Base-by-base conservation (phyloP, 306 rosid genomes). In the Cicer judaicum region DNA sequence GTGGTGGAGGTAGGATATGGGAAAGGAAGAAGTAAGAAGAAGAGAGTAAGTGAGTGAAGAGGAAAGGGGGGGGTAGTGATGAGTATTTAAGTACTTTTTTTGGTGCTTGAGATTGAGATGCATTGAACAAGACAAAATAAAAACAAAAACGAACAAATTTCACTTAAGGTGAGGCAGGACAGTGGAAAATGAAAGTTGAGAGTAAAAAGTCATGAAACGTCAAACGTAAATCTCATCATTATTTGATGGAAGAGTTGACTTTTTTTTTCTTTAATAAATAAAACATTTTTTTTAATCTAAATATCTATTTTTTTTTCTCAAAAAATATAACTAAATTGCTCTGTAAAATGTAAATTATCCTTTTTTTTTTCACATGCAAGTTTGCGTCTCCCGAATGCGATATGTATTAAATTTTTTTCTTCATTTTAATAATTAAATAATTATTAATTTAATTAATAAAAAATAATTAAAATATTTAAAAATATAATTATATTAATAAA, bases 41-140 rank as follows among this genome's bases (percentile, higher is more conserved):
- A 12, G 53, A 4, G 34, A 11, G 34, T 43, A 10, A 67, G 15
- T 34, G 74, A 16, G 19, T 54, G 74, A 40, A 29, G 38, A 14
- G 40, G 69, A 59, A 39, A 46, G n/a, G n/a, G n/a, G 57, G 24
- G 4, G 6, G 4, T 6, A 8, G 4, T 12, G 79, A 10, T 21
- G 8, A 52, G 81, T 85, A 87, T 87, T 85, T 90, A 90, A 24
- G 34, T 50, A 52, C 29, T 19, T 80, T 34, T 59, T 13, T 36
- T 24, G 34, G 13, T 38, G 71, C 15, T 40, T 7, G 68, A 61
- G 73, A 19, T 7, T 60, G 55, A 24, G 73, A 19, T 14, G n/a
- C n/a, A 13, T 38, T 5, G 38, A 34, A 75, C 21, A 68, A 19
- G 70, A 67, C 83, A 48, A 75, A 70, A 47, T 8, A 18, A 8